phyloP scores from a whole-genome alignment of 345 rosid species.

The Corchorus capsularis region DNA sequence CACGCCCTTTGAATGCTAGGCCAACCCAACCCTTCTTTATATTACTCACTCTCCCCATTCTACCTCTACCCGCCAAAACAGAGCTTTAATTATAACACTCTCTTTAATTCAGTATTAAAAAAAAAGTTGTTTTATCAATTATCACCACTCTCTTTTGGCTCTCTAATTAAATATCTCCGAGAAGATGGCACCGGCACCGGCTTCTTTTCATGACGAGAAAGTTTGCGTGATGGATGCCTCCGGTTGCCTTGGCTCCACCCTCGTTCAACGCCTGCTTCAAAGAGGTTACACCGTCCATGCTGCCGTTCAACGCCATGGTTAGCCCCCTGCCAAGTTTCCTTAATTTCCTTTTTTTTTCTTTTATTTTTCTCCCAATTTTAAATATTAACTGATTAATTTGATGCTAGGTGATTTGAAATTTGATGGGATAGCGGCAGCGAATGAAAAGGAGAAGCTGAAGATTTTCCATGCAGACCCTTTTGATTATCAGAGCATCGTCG shows the following conservation, averaged over 20 bases:
- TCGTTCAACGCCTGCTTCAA: constrained; percentile 44
- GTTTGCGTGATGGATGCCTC: constrained; percentile 75
- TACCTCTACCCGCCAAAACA: background rate
- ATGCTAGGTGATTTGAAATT: constrained; percentile 33
- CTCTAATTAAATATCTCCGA: too few relatives aligned
- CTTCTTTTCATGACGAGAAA: constrained; percentile 28
- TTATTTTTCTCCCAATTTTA: too few relatives aligned
- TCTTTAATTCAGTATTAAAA: too few relatives aligned
- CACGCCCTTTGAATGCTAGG: constrained; percentile 16
- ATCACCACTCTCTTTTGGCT: too few relatives aligned
- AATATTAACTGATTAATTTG: background rate
- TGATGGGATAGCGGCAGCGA: constrained; percentile 5
- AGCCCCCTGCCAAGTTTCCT: background rate
- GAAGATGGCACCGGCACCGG: constrained; percentile 56
- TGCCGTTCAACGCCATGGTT: constrained; percentile 48
- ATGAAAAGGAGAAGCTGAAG: constrained; percentile 42
- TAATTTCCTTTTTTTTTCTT: too few relatives aligned
- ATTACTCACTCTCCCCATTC: background rate
- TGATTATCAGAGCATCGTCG: constrained; percentile 58
- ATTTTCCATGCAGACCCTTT: constrained; percentile 55
- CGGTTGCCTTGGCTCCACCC: constrained; percentile 49
- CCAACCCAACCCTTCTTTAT: constrained; percentile 2
- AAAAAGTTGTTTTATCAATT: too few relatives aligned
- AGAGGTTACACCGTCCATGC: constrained; percentile 70
- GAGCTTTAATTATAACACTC: background rate